Evolutionary conservation across 1,284 basidiomycete genomes (phyloP).

Genomic region (Malassezia pachydermatis): DNA sequence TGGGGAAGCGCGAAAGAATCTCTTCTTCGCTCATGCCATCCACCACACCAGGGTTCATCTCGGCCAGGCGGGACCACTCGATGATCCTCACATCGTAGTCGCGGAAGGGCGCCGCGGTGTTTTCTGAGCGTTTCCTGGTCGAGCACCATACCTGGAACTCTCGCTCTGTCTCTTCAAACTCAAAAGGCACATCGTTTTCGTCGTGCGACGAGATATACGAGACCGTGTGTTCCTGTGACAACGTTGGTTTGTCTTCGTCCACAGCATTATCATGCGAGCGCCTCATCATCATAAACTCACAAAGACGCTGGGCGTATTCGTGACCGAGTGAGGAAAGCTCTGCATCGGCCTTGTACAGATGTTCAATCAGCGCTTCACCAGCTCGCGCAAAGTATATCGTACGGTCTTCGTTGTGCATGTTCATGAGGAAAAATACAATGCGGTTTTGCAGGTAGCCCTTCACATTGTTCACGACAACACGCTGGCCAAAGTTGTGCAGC

Average conservation of each 20-base stretch:
- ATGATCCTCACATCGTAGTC: slow-evolving; percentile 59
- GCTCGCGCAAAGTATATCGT: slow-evolving; percentile 56
- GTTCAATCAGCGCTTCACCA: slow-evolving; percentile 65
- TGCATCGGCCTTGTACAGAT: slow-evolving; percentile 96
- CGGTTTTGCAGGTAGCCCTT: slow-evolving; percentile 74
- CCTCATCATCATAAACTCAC: slow-evolving; percentile 40
- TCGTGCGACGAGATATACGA: slow-evolving; percentile 8
- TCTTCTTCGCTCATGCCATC: slow-evolving; percentile 86
- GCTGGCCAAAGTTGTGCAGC: slow-evolving; percentile 73
- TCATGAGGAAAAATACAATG: slow-evolving; percentile 94
- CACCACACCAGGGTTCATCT: slow-evolving; percentile 75
- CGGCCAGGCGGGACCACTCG: slow-evolving; percentile 88
- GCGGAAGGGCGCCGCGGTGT: slow-evolving; percentile 90
- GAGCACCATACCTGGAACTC: slow-evolving; percentile 82
- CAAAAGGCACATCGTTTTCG: neutral
- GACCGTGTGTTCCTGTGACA: slow-evolving; percentile 11
- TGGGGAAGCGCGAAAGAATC: slow-evolving; percentile 77
- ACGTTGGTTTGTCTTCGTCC: slow-evolving; percentile 35
- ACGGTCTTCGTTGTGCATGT: slow-evolving; percentile 81
- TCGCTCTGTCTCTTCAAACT: slow-evolving; percentile 2
- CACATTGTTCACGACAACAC: slow-evolving; percentile 58
- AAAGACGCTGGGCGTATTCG: slow-evolving; percentile 71
- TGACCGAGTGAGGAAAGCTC: slow-evolving; percentile 87
- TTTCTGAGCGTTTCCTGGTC: slow-evolving; percentile 77
- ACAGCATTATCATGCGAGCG: slow-evolving; percentile 16